Conservation (phyloP, 306 rosid species). For the Albizia julibrissin region DNA sequence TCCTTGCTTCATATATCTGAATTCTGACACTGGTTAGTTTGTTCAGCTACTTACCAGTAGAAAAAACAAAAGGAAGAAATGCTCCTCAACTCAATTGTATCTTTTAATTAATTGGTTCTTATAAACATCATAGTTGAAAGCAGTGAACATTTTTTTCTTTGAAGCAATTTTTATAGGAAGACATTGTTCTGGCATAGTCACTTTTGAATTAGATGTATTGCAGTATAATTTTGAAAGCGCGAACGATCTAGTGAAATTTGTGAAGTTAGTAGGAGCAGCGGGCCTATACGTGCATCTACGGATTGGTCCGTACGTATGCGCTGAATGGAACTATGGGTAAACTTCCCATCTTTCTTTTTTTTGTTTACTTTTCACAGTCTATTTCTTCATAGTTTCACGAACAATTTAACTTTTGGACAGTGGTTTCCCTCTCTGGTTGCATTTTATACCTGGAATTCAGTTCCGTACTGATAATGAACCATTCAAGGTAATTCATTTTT, state of each 20-base stretch:
- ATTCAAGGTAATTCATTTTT: conserved; percentile 58
- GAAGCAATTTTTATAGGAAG: background rate
- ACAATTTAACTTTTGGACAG: conserved; percentile 43
- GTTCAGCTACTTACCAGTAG: background rate
- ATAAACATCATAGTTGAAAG: conserved; percentile 4
- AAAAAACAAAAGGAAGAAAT: background rate
- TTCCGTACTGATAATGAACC: conserved; percentile 84
- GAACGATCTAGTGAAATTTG: conserved; percentile 72
- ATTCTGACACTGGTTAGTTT: background rate
- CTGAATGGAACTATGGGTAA: conserved; percentile 99
- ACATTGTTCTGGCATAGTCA: background rate
- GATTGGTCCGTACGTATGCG: conserved; percentile 94
- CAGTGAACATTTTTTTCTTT: background rate
- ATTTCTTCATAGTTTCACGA: background rate
- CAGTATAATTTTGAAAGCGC: conserved; percentile 84
- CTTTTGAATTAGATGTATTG: conserved; percentile 25
- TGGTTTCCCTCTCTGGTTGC: conserved; percentile 93
- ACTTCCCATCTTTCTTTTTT: background rate
- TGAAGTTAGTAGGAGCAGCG: conserved; percentile 78
- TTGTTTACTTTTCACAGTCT: background rate
- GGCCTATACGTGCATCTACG: conserved; percentile 87
- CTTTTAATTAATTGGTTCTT: background rate
- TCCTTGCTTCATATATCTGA: background rate
- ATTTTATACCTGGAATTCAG: conserved; percentile 74
- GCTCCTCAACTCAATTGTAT: background rate